Conservation (phyloP, 2,329 filamentous ascomycete species). For the Fusarium scirpi region DNA sequence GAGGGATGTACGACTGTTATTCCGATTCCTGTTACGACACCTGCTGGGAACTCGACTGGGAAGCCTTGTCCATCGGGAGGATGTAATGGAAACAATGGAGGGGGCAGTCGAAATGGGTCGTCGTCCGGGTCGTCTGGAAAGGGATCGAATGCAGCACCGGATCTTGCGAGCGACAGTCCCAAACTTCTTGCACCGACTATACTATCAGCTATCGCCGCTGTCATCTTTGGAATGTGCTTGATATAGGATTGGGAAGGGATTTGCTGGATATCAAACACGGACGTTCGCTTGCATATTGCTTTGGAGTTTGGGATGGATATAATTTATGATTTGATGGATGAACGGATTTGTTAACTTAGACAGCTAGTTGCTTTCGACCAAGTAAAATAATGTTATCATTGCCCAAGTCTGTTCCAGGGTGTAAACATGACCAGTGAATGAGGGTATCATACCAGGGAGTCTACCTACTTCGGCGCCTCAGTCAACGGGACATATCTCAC, state of each 20-base stretch:
- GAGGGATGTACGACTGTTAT: slow-evolving; percentile 16
- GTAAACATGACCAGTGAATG: neutral
- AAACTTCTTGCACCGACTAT: slow-evolving; percentile 24
- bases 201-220: slow-evolving; percentile 25
- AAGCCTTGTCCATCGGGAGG: slow-evolving; percentile 12
- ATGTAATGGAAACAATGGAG: neutral
- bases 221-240: slow-evolving; percentile 31
- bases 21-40: slow-evolving; percentile 10
- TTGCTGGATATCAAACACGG: neutral
- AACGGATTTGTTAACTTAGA: neutral
- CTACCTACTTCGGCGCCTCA: slow-evolving; percentile 66
- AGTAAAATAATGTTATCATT: neutral
- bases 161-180: slow-evolving; percentile 22
- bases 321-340: slow-evolving; percentile 7
- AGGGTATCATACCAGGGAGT: neutral
- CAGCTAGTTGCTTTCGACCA: neutral
- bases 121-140: neutral
- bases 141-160: slow-evolving; percentile 8
- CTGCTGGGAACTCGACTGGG: slow-evolving; percentile 22
- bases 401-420: neutral
- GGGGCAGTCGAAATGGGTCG: neutral
- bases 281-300: neutral
- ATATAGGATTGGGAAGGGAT: neutral
- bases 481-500: slow-evolving; percentile 84
- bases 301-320: slow-evolving; percentile 8